A percentile compares a stretch with the other conserved stretches of the same genome.
phyloP scores from a whole-genome alignment of 1,284 basidiomycete genomes.

The Irpex sp. region DNA sequence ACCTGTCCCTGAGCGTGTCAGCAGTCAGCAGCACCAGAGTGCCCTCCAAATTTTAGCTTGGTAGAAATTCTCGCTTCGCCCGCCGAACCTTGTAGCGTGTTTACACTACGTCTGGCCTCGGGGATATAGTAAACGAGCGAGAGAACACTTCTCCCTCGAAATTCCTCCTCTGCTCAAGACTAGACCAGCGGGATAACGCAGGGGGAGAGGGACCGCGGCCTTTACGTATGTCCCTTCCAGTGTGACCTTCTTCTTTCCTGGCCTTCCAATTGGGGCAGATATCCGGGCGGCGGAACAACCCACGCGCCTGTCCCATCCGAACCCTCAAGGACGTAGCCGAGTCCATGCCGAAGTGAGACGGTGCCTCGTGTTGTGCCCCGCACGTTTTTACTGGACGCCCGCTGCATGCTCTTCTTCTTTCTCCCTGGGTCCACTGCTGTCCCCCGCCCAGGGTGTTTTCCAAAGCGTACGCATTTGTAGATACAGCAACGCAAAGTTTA shows the following conservation, averaged over 20 bases:
- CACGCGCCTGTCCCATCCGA: slow-evolving; percentile 2
- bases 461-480: too few relatives aligned
- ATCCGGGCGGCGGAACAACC: slow-evolving; percentile 10
- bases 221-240: slow-evolving; percentile 10
- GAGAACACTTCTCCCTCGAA: background rate
- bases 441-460: too few relatives aligned
- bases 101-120: background rate
- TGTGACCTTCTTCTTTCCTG: slow-evolving; percentile 7
- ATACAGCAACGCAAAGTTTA: too few relatives aligned
- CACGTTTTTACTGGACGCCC: too few relatives aligned
- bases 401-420: background rate
- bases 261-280: slow-evolving; percentile 7
- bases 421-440: background rate
- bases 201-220: slow-evolving; percentile 6
- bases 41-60: background rate
- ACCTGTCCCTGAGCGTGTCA: background rate
- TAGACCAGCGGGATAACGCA: background rate
- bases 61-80: background rate
- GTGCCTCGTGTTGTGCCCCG: slow-evolving; percentile 7
- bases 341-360: slow-evolving; percentile 11
- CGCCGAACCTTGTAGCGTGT: background rate
- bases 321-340: slow-evolving; percentile 3
- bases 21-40: background rate
- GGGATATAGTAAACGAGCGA: background rate
- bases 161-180: background rate